These are phyloP conservation scores for Saposhnikovia divaricata DNA, from an alignment of 129 eudicot species.

Conservation along the genomic window DNA sequence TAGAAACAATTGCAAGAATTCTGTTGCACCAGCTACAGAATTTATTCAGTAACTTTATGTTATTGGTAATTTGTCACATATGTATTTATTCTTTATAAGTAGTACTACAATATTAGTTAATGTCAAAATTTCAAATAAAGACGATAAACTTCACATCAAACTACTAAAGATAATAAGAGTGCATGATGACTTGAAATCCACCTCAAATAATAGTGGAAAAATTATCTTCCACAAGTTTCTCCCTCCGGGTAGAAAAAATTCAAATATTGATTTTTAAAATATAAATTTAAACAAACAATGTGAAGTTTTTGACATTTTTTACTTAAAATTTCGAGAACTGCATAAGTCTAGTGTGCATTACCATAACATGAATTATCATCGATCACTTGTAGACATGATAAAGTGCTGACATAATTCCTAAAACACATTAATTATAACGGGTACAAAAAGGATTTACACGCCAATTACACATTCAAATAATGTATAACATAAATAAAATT, in stretches of 20 bases:
- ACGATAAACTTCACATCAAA: neutral
- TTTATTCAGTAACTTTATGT: neutral
- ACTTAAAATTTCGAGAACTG: too few species aligned
- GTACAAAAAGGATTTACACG: too few species aligned
- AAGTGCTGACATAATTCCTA: too few species aligned
- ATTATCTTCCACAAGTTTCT: neutral
- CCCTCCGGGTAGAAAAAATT: too few species aligned
- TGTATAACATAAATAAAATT: too few species aligned
- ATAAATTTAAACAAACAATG: neutral
- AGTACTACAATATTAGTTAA: neutral
- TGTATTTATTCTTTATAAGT: neutral
- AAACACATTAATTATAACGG: too few species aligned
- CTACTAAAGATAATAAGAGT: neutral
- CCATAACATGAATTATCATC: too few species aligned
- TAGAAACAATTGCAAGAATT: neutral
- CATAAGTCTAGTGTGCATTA: too few species aligned
- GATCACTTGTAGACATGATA: too few species aligned
- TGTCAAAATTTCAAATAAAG: neutral
- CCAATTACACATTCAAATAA: too few species aligned
- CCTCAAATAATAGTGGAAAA: neutral
- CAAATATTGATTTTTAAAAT: neutral
- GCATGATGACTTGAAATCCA: constrained; percentile 6
- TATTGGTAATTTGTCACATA: neutral
- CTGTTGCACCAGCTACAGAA: neutral
- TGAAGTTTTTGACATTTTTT: too few species aligned